A percentile compares a stretch with the other conserved stretches of the same genome.
phyloP scores from a whole-genome alignment of 768 basidiomycete species.

The Phallus indusiatus region DNA sequence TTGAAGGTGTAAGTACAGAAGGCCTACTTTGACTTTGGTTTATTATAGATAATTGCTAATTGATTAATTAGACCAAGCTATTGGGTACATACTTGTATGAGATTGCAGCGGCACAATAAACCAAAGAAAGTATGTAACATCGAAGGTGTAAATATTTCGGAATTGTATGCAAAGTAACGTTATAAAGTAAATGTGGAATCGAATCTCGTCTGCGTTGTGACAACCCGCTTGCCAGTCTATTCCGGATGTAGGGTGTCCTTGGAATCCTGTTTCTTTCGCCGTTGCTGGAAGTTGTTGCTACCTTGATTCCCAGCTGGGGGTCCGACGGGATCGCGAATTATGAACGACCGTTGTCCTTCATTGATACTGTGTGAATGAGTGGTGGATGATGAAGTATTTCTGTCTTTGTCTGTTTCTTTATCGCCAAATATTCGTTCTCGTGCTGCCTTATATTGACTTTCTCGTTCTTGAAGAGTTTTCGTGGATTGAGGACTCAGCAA shows the following conservation, averaged over 20 bases:
- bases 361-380: background rate
- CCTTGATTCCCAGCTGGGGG: background rate
- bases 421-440: slow-evolving; percentile 56
- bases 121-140: background rate
- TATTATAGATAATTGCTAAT: background rate
- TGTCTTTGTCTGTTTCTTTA: background rate
- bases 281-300: background rate
- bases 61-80: slow-evolving; percentile 46
- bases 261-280: background rate
- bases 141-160: background rate
- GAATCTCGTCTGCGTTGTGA: background rate
- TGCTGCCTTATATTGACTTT: slow-evolving; percentile 65
- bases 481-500: slow-evolving; percentile 19
- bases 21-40: background rate
- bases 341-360: background rate
- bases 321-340: slow-evolving; percentile 6
- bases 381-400: background rate
- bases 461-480: slow-evolving; percentile 48
- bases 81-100: slow-evolving; percentile 79
- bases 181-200: background rate
- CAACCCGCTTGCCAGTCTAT: too few relatives aligned
- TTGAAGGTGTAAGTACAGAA: slow-evolving; percentile 55
- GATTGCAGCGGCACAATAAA: slow-evolving; percentile 28
- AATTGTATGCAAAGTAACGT: background rate
- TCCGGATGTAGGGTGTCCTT: background rate